Evolutionary conservation across 345 rosid genomes (phyloP), one percentile per base, ranked within the genome.

Genomic region (Camelina neglecta): DNA sequence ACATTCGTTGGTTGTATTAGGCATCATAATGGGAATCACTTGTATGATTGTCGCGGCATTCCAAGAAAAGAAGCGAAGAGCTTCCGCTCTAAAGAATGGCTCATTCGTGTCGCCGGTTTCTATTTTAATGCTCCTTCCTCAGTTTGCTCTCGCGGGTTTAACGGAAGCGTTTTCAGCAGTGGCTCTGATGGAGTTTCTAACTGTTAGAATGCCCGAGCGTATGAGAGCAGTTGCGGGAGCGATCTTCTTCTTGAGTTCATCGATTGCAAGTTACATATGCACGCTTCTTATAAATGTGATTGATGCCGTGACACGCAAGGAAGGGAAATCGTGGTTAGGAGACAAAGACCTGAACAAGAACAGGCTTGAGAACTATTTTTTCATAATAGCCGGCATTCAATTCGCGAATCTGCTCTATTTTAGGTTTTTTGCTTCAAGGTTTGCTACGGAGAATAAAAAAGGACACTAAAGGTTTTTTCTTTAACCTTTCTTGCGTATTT

Each of bases 141-240:
- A 92, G 70, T 92, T 88, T 42, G 72, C 72, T 4, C 62, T 87
- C 13, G 84, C 92, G 18, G 96, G 96, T 10, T 9, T 92, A 51
- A 81, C 68, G 1, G 91, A 92, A 75, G 97, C 93, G 2, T 92
- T 92, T 78, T 83, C 91, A 0, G 85, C 89, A 0, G 90, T 90
- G 16, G 89, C 94, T 6, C 10, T 88, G 0, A 76, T 92, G 94
- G 97, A 90, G 77, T 82, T 87, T 53, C 81, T 85, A 18, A 88
- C 94, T 1, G 84, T 86, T 7, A 88, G 81, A 49, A 65, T 90
- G 86, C 91, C 97, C 0, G 96, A 88, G 20, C 69, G 82, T 76
- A 87, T 87, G 96, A 88, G 97, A 74, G 86, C 93, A 0, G 80
- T 90, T 3, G 90, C 90, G 0, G 94, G 96, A 42, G 96, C 96